These are phyloP conservation scores for Stipa capillata DNA, from an alignment of 176 grass and related monocot species.

Conservation along the genomic window DNA sequence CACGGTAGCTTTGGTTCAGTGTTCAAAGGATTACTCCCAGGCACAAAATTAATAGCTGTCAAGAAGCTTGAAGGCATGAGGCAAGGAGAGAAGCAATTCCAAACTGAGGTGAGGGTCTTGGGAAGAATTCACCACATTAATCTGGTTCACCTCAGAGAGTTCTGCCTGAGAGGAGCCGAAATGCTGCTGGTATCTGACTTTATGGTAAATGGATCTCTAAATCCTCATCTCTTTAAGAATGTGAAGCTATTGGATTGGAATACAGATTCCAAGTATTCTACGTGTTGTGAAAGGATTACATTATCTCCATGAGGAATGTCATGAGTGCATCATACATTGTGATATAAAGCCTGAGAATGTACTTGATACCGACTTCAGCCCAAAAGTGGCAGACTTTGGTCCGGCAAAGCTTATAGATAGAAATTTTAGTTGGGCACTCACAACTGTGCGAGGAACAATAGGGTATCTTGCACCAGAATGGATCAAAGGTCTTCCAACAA, in stretches of 20 bases:
- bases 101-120: conserved; percentile 27
- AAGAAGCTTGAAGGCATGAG: conserved; percentile 39
- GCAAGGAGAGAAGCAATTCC: conserved; percentile 38
- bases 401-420: conserved; percentile 34
- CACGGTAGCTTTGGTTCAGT: conserved; percentile 34
- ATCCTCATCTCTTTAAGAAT: conserved; percentile 16
- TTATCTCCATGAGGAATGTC: conserved; percentile 39
- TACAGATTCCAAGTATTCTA: conserved; percentile 13
- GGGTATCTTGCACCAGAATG: conserved; percentile 39
- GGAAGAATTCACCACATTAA: conserved; percentile 26
- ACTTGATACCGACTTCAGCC: not conserved
- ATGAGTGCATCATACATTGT: conserved; percentile 31
- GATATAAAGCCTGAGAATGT: conserved; percentile 45
- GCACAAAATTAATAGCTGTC: conserved; percentile 14
- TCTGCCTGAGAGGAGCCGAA: conserved; percentile 15
- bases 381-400: conserved; percentile 40
- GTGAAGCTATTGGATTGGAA: conserved; percentile 11
- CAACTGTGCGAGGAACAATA: conserved; percentile 33
- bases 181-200: conserved; percentile 36
- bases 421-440: conserved; percentile 32
- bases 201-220: conserved; percentile 23
- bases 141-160: conserved; percentile 9
- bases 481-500: conserved; percentile 15
- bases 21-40: conserved; percentile 19
- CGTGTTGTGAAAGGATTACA: conserved; percentile 19